Conservation (phyloP, 1,284 basidiomycete genomes). For the Trichosporon faecale region DNA sequence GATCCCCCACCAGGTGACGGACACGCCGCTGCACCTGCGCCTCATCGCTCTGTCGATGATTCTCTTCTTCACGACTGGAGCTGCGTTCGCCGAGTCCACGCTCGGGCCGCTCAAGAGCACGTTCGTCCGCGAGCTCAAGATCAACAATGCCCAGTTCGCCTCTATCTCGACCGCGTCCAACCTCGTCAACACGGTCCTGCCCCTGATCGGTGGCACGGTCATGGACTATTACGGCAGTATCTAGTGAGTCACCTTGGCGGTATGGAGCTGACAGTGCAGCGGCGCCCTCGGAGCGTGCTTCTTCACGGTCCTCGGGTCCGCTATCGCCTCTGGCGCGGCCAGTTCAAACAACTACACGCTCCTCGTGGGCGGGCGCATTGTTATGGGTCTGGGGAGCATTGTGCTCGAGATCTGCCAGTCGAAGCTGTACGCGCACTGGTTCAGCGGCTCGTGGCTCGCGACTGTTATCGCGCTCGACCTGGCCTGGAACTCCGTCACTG, state of each 20-base stretch:
- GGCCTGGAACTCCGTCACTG: conserved; percentile 38
- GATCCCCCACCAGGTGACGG: conserved; percentile 5
- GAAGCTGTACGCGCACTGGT: conserved; percentile 49
- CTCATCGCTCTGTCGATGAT: conserved; percentile 35
- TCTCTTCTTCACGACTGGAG: conserved; percentile 42
- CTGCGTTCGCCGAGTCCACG: conserved; percentile 33
- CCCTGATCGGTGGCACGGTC: conserved; percentile 52
- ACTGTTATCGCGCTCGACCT: conserved; percentile 40
- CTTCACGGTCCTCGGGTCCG: conserved; percentile 36
- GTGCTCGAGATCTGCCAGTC: conserved; percentile 34
- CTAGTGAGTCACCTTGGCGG: conserved; percentile 31
- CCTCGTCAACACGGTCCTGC: conserved; percentile 53
- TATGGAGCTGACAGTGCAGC: conserved; percentile 18
- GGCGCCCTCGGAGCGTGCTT: conserved; percentile 14
- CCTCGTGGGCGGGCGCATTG: conserved; percentile 34
- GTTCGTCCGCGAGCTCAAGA: conserved; percentile 39
- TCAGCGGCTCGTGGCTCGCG: conserved; percentile 35
- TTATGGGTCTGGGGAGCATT: conserved; percentile 40
- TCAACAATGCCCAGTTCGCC: conserved; percentile 53
- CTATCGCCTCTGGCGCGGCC: conserved; percentile 30
- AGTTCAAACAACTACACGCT: conserved; percentile 35
- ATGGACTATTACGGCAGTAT: conserved; percentile 53
- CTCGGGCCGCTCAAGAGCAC: conserved; percentile 50
- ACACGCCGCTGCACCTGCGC: conserved; percentile 20
- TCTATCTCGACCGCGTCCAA: conserved; percentile 47